Conservation (phyloP, 495 filamentous ascomycete species). For the Penicillium waksmanii region DNA sequence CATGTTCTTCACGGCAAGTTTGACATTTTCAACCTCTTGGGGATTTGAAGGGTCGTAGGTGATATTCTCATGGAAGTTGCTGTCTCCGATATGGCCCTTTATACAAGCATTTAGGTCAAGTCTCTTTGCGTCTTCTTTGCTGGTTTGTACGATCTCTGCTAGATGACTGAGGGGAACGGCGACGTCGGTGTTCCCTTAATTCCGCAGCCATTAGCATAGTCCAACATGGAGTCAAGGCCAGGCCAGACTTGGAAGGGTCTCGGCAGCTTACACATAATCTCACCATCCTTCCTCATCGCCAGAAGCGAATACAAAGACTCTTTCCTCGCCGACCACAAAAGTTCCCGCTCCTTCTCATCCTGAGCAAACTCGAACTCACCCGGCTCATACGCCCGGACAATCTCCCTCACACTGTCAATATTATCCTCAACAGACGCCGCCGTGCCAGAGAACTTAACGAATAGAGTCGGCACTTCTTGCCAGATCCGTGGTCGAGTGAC, state of each 20-base stretch:
- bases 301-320: constrained; percentile 69
- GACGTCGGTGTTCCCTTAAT: constrained; percentile 72
- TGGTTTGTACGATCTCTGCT: constrained; percentile 83
- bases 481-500: constrained; percentile 76
- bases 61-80: constrained; percentile 88
- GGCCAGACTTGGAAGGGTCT: too few relatives aligned
- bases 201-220: too few relatives aligned
- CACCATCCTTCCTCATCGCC: constrained; percentile 32
- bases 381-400: constrained; percentile 61
- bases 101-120: constrained; percentile 79
- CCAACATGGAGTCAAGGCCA: too few relatives aligned
- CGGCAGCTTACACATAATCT: too few relatives aligned
- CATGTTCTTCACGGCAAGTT: constrained; percentile 79
- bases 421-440: too few relatives aligned
- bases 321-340: constrained; percentile 87
- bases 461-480: constrained; percentile 68
- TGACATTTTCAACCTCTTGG: constrained; percentile 57
- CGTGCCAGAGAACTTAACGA: constrained; percentile 90
- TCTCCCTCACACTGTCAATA: constrained; percentile 36
- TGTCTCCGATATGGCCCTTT: constrained; percentile 80
- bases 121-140: constrained; percentile 80
- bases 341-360: constrained; percentile 62
- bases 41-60: constrained; percentile 69
- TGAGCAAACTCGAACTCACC: constrained; percentile 78
- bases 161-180: constrained; percentile 82